Base-by-base conservation (phyloP, 176 grass and related monocot genomes). In the Rhipidocladum racemiflorum region DNA sequence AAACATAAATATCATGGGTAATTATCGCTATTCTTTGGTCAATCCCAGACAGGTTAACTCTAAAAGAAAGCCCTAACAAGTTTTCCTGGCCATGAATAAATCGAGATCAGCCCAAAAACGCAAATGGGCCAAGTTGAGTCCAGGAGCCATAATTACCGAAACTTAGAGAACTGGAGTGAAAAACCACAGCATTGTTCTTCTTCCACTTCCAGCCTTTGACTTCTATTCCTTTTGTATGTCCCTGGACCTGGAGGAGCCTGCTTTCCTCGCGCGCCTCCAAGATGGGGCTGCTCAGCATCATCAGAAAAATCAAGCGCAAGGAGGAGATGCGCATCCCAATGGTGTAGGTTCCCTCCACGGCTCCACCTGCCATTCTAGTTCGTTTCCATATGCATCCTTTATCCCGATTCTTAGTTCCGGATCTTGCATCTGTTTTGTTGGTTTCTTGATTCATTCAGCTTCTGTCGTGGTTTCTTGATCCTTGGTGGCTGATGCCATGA, bases 261-360 rank as follows among this genome's bases (percentile, higher is more conserved):
- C 60, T 55, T 6, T 68, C 56, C 25, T 34, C 17, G 1, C 65
- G 9, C 49, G 3, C 40, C 27, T 75, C 76, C 55, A 9, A 42
- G 49, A 92, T 97, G 95, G 88, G 92, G 11, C 84, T 97, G 10
- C 95, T 94, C 25, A 97, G 88, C 88, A 92, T 97, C 72, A 97
- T 97, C 66, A 68, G 88, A 27, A 91, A 97, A 81, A 92, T 97
- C 86, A 97, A 94, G 74, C 88, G 82, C 74, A 94, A 91, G 74
- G 92, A 97, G 88, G 95, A 97, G 78, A 94, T 97, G 92, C 90
- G 90, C 56, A 97, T 97, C 70, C 95, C 94, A 70, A 94, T 97
- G 95, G 92, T 94, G 95, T 94, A 97, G 18, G 92, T 35, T 13
- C 29, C 56, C 32, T 72, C 55, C 20, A 2, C 54, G 24, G 48